Evolutionary conservation across 2,329 filamentous ascomycete genomes (phyloP).

Genomic region (Orbilia brochopaga): DNA sequence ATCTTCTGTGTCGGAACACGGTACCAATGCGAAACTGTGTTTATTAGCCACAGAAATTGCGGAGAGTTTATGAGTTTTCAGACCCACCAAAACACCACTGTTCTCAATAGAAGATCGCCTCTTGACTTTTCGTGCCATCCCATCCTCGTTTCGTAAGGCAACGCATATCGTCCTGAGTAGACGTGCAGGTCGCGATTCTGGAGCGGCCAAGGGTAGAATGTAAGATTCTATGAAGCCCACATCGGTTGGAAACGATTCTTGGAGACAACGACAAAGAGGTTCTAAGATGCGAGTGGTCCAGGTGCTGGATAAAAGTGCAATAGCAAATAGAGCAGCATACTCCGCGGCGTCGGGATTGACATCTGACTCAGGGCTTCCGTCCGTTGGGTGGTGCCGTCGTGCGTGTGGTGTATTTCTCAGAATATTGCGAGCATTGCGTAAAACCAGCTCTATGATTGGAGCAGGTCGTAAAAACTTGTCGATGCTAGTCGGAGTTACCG

Average conservation of each 20-base stretch:
- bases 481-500: conserved; percentile 55
- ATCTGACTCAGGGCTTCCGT: conserved; percentile 52
- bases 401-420: conserved; percentile 70
- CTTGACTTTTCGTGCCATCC: conserved; percentile 60
- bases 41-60: conserved; percentile 20
- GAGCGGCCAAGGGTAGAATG: conserved; percentile 56
- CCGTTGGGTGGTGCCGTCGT: conserved; percentile 57
- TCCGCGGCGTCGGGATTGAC: conserved; percentile 58
- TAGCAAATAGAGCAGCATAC: conserved; percentile 58
- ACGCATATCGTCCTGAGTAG: conserved; percentile 64
- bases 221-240: conserved; percentile 58
- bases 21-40: conserved; percentile 73
- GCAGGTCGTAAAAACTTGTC: conserved; percentile 65
- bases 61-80: not conserved
- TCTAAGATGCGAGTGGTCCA: conserved; percentile 56
- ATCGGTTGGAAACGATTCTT: conserved; percentile 58
- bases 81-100: conserved; percentile 57
- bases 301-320: conserved; percentile 56
- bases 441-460: conserved; percentile 70
- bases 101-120: conserved; percentile 43
- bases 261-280: conserved; percentile 57
- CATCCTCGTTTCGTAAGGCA: conserved; percentile 65
- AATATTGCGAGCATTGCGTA: conserved; percentile 81
- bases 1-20: conserved; percentile 81
- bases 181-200: conserved; percentile 54